Evolutionary conservation across 805 yeast species (phyloP).

Genomic region (Sugiyamaella americana): DNA sequence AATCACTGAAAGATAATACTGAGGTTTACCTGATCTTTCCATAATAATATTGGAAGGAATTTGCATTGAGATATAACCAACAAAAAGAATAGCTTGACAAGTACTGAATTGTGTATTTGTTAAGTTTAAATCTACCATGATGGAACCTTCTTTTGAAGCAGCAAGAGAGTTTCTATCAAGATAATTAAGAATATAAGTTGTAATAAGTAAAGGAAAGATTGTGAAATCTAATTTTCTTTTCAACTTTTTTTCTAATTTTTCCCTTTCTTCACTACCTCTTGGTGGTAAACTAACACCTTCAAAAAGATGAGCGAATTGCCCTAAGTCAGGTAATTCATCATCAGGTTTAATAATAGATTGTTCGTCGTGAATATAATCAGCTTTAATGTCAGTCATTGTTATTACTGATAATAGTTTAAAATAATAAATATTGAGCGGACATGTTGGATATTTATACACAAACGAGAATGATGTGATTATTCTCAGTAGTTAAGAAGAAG

Average conservation of each 20-base stretch:
- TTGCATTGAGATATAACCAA: constrained; percentile 34
- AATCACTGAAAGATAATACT: constrained; percentile 41
- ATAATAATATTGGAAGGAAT: constrained; percentile 32
- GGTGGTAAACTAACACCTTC: constrained; percentile 23
- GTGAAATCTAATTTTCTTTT: constrained; percentile 45
- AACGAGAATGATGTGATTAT: background rate
- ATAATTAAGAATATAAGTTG: constrained; percentile 29
- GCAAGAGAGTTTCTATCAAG: constrained; percentile 36
- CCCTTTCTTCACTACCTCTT: constrained; percentile 38
- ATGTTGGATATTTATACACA: background rate
- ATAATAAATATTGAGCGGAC: background rate
- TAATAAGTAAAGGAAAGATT: constrained; percentile 27
- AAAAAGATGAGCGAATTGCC: constrained; percentile 16
- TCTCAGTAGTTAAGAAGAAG: too few species aligned
- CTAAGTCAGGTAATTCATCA: constrained; percentile 7
- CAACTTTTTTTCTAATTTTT: constrained; percentile 38
- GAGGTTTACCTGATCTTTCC: constrained; percentile 37
- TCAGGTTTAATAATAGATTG: background rate
- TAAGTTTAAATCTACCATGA: constrained; percentile 33
- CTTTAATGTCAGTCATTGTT: background rate
- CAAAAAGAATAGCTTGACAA: constrained; percentile 38
- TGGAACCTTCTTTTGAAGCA: constrained; percentile 32
- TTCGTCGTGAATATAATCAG: background rate
- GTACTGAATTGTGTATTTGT: constrained; percentile 37
- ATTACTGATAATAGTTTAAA: background rate